Evolutionary conservation across 768 basidiomycete species (phyloP).

Genomic region (Crucibulum laeve): DNA sequence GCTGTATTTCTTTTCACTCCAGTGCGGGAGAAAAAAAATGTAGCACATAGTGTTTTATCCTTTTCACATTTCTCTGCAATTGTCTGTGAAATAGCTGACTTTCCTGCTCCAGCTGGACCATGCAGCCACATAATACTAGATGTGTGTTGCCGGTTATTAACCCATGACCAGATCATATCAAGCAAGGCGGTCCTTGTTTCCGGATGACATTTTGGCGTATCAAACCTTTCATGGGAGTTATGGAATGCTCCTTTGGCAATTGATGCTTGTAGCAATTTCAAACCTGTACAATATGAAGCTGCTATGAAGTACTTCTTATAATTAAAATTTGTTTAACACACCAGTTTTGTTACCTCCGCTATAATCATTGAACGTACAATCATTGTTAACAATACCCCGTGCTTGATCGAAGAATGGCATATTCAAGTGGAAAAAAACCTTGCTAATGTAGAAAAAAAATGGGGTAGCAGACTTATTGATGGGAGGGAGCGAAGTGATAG

Average conservation of each 20-base stretch:
- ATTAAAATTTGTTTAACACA: no score
- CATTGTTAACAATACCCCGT: no score
- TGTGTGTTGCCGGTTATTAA: not conserved
- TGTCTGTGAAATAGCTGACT: conserved; percentile 23
- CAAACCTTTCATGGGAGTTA: conserved; percentile 12
- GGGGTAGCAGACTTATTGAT: no score
- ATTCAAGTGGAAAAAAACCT: no score
- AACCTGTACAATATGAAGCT: no score
- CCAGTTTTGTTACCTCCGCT: no score
- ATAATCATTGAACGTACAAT: no score
- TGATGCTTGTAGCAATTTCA: no score
- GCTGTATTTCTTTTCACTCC: not conserved
- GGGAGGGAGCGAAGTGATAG: no score
- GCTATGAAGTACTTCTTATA: no score
- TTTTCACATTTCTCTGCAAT: conserved; percentile 14
- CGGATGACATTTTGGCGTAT: conserved; percentile 14
- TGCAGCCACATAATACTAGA: conserved; percentile 4
- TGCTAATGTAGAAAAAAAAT: no score
- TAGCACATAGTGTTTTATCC: conserved; percentile 8
- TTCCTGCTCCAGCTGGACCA: conserved; percentile 23
- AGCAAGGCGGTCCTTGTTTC: conserved; percentile 11
- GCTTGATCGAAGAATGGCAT: no score
- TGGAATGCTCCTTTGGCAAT: conserved; percentile 1
- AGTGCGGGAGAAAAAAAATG: conserved; percentile 15
- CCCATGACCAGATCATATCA: conserved; percentile 6